Conservation (phyloP, 371 early-diverging fungal species). For the Circinella umbellata region DNA sequence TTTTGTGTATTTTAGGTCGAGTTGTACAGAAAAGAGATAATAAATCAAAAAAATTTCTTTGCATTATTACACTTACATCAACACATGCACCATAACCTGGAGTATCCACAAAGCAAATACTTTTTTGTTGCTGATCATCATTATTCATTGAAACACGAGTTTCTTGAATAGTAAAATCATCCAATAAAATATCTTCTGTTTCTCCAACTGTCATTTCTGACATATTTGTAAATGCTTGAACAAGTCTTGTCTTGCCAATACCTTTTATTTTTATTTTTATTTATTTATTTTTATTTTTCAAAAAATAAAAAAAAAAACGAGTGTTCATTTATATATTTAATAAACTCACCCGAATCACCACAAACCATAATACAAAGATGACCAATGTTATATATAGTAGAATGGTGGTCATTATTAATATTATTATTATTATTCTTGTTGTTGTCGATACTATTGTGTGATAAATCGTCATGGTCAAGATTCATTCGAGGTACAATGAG, state of each 20-base stretch:
- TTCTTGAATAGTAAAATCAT: slow-evolving; percentile 14
- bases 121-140: slow-evolving; percentile 24
- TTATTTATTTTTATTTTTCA: background rate
- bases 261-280: slow-evolving; percentile 25
- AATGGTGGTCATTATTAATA: background rate
- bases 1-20: background rate
- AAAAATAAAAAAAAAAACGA: slow-evolving; percentile 4
- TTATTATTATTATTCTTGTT: background rate
- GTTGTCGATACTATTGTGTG: background rate
- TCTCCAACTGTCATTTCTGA: slow-evolving; percentile 38
- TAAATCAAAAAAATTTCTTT: too few species aligned
- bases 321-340: too few species aligned
- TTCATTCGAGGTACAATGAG: slow-evolving; percentile 20
- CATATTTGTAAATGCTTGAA: slow-evolving; percentile 44
- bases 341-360: slow-evolving; percentile 57
- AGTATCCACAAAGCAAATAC: slow-evolving; percentile 61
- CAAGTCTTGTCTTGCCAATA: slow-evolving; percentile 58
- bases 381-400: slow-evolving; percentile 27
- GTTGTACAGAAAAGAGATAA: too few species aligned
- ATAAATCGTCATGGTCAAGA: background rate
- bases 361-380: slow-evolving; percentile 57
- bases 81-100: slow-evolving; percentile 62
- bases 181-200: background rate
- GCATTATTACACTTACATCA: slow-evolving; percentile 36
- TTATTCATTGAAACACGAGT: background rate